Evolutionary conservation across 352 stramenopile species (phyloP), one percentile per base, ranked within the genome.

Genomic region (Phytophthora sp.): DNA sequence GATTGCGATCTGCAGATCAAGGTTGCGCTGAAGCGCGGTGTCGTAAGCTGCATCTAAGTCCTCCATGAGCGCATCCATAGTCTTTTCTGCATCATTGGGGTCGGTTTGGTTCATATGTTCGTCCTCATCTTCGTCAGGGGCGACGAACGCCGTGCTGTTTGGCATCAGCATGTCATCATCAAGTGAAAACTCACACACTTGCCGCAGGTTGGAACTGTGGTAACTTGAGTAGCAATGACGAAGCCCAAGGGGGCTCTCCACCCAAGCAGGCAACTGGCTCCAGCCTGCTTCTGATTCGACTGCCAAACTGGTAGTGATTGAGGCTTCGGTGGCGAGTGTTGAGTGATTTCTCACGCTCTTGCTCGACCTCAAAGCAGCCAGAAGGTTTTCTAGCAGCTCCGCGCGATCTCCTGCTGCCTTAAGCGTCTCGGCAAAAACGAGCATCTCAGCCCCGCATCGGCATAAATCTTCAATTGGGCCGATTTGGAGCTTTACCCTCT

Each of bases 401-500:
- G 20, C 8, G 20, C 44, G 39, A 42, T 57, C 44, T 12, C 20
- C 30, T 54, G 38, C 29, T 31, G 39, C 33, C 50, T 79, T 76
- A 16, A 76, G 38, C n/a, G 64, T 63, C 11, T 83, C 71, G 0
- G 59, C 69, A 15, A 66, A 57, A 11, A 51, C 72, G 27, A 93
- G 77, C 73, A 91, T 76, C 33, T 82, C 74, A 23, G 82, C 82
- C 4, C 82, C 84, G 13, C 70, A 79, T 42, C 66, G 64, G 33
- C 88, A 91, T 36, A 93, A 68, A 54, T 88, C 76, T 50, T 91
- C 79, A 57, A 90, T 69, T 4, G 79, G 77, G 6, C 74, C 80
- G 13, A 73, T 78, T 0, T 77, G 77, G 47, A 89, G 86, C 76
- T 84, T 86, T 36, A 90, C 56, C 36, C 68, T 72, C 39, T 89